phyloP scores from a whole-genome alignment of 2,329 filamentous ascomycete genomes.

The Incumbomyces delicatus region DNA sequence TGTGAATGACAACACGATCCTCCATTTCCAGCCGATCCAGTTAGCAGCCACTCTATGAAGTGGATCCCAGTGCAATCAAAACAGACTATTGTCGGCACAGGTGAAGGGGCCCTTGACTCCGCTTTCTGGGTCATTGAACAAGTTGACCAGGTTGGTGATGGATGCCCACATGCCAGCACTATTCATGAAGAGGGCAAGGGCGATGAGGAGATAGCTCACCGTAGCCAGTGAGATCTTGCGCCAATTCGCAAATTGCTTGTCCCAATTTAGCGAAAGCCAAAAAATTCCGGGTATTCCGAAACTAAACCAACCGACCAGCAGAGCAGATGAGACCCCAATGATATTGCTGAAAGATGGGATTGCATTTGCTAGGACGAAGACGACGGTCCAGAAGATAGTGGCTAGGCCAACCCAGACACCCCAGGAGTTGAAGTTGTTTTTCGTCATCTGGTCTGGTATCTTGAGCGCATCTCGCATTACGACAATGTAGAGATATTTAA shows the following conservation, averaged over 20 bases:
- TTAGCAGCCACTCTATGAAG: too few relatives aligned
- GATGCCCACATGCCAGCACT: slow-evolving; percentile 8
- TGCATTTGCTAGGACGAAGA: slow-evolving; percentile 75
- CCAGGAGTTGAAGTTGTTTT: slow-evolving; percentile 29
- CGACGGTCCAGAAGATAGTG: slow-evolving; percentile 58
- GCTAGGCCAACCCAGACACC: slow-evolving; percentile 25
- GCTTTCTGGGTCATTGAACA: slow-evolving; percentile 4
- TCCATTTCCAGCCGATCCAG: too few relatives aligned
- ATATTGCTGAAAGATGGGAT: slow-evolving; percentile 76
- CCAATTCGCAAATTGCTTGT: slow-evolving; percentile 5
- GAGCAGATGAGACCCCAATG: slow-evolving; percentile 42
- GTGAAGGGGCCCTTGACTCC: slow-evolving; percentile 8
- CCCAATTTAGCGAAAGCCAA: slow-evolving; percentile 39
- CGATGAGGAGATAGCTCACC: slow-evolving; percentile 4
- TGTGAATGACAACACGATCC: too few relatives aligned
- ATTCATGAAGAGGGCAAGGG: slow-evolving; percentile 4
- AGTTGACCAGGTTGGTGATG: slow-evolving; percentile 1
- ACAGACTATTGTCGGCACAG: slow-evolving; percentile 1
- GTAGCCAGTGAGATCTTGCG: slow-evolving; percentile 3
- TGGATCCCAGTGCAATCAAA: too few relatives aligned
- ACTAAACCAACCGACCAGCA: slow-evolving; percentile 83
- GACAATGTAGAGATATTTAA: slow-evolving; percentile 27
- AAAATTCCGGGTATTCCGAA: slow-evolving; percentile 46
- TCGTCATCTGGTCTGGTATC: slow-evolving; percentile 23
- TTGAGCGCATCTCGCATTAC: slow-evolving; percentile 25